These are phyloP conservation scores for Wickerhamomyces canadensis DNA, from an alignment of 805 yeast genomes.

Conservation along the genomic window DNA sequence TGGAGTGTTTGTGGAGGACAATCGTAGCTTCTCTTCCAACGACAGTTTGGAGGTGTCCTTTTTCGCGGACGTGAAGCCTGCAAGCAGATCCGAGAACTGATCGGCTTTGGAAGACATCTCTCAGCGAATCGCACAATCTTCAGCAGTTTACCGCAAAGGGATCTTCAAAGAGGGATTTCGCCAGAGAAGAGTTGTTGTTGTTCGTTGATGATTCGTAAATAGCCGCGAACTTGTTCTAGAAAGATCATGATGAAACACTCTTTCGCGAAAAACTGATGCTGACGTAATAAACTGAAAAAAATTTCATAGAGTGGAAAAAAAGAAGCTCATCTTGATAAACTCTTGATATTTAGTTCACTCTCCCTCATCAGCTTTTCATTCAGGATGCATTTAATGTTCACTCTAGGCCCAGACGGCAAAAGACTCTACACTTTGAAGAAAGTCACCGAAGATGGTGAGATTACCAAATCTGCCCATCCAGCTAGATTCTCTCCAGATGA, in stretches of 20 bases:
- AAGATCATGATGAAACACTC: too few relatives aligned
- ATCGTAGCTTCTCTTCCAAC: conserved; percentile 30
- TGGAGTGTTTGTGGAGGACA: conserved; percentile 8
- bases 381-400: conserved; percentile 98
- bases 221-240: too few relatives aligned
- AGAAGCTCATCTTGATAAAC: conserved; percentile 4
- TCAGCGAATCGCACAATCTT: too few relatives aligned
- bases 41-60: conserved; percentile 24
- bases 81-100: conserved; percentile 24
- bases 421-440: conserved; percentile 90
- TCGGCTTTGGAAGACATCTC: conserved; percentile 16
- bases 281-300: background rate
- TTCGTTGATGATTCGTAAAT: too few relatives aligned
- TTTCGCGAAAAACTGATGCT: too few relatives aligned
- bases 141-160: too few relatives aligned
- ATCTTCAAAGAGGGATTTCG: too few relatives aligned
- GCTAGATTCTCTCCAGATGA: conserved; percentile 99
- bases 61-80: conserved; percentile 17
- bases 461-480: conserved; percentile 98
- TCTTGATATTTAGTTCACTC: too few relatives aligned
- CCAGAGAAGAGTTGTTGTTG: too few relatives aligned
- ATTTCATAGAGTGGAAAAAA: background rate
- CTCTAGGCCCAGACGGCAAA: conserved; percentile 90
- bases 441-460: conserved; percentile 76
- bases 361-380: background rate